Percentiles rank a stretch among this genome's conserved stretches.
phyloP scores from a whole-genome alignment of 1,284 basidiomycete species.

The Porodaedalea pini region DNA sequence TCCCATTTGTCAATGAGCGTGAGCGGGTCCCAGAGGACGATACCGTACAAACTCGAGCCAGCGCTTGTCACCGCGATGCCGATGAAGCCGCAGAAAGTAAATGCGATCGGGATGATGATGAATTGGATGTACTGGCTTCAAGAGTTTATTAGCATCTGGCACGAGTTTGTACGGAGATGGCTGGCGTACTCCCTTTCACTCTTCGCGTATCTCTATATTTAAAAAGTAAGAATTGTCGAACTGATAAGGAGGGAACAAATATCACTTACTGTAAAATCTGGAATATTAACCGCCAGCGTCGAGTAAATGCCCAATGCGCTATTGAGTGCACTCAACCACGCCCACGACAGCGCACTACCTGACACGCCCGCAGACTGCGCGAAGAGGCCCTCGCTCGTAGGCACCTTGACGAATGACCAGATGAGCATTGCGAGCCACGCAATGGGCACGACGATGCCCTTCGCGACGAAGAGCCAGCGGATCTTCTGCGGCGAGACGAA shows the following conservation, averaged over 20 bases:
- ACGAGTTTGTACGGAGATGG: background rate
- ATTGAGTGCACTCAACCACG: slow-evolving; percentile 70
- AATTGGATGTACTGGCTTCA: slow-evolving; percentile 65
- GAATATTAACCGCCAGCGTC: slow-evolving; percentile 68
- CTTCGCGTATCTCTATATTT: slow-evolving; percentile 54
- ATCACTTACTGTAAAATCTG: slow-evolving; percentile 60
- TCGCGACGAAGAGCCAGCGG: slow-evolving; percentile 67
- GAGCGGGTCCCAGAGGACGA: slow-evolving; percentile 46
- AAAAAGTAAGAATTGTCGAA: background rate
- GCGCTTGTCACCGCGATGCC: slow-evolving; percentile 70
- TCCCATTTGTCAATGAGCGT: slow-evolving; percentile 64
- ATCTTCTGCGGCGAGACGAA: slow-evolving; percentile 74
- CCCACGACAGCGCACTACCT: slow-evolving; percentile 61
- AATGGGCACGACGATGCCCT: slow-evolving; percentile 62
- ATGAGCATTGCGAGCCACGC: slow-evolving; percentile 70
- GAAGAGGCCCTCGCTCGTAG: slow-evolving; percentile 47
- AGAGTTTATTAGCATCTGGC: background rate
- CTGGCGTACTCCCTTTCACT: slow-evolving; percentile 51
- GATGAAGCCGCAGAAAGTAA: slow-evolving; percentile 54
- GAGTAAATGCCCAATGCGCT: slow-evolving; percentile 65
- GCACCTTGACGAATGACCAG: slow-evolving; percentile 69
- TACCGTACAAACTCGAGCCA: slow-evolving; percentile 58
- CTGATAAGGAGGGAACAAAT: background rate
- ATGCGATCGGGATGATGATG: slow-evolving; percentile 63
- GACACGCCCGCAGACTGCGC: slow-evolving; percentile 41